These are phyloP conservation scores for Eucalyptus erythrocorys DNA, from an alignment of 345 rosid species.

Conservation along the genomic window DNA sequence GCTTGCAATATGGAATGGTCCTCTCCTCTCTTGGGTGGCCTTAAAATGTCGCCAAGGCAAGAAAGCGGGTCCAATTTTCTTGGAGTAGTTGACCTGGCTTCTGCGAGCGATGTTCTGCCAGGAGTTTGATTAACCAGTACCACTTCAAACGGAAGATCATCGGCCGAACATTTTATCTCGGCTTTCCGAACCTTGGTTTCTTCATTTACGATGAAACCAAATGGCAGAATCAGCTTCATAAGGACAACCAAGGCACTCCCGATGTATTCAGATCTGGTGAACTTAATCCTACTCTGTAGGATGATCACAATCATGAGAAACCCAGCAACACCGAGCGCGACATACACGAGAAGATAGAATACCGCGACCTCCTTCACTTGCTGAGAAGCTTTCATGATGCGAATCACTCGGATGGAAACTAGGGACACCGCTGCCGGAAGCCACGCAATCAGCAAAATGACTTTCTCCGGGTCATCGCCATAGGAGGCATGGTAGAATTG, in stretches of 20 bases:
- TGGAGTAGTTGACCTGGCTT: background rate
- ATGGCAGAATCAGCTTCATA: background rate
- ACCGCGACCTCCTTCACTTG: background rate
- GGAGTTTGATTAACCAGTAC: background rate
- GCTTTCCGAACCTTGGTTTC: background rate
- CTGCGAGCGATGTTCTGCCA: background rate
- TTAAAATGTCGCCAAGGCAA: background rate
- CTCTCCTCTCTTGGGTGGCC: conserved; percentile 1
- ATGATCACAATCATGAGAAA: background rate
- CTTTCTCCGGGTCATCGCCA: background rate
- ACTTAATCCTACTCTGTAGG: background rate
- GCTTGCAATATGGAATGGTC: background rate
- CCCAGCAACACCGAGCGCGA: background rate
- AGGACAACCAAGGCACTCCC: background rate
- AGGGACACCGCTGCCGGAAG: background rate
- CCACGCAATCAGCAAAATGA: background rate
- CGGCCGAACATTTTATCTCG: background rate
- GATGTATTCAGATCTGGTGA: background rate
- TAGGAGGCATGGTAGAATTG: background rate
- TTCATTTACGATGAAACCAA: background rate
- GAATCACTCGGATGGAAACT: background rate
- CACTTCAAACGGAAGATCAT: background rate
- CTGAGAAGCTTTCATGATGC: background rate
- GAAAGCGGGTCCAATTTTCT: background rate
- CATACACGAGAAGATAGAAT: background rate